These are phyloP conservation scores for Linnemannia zychae DNA, from an alignment of 192 early-diverging fungal genomes.

Conservation along the genomic window DNA sequence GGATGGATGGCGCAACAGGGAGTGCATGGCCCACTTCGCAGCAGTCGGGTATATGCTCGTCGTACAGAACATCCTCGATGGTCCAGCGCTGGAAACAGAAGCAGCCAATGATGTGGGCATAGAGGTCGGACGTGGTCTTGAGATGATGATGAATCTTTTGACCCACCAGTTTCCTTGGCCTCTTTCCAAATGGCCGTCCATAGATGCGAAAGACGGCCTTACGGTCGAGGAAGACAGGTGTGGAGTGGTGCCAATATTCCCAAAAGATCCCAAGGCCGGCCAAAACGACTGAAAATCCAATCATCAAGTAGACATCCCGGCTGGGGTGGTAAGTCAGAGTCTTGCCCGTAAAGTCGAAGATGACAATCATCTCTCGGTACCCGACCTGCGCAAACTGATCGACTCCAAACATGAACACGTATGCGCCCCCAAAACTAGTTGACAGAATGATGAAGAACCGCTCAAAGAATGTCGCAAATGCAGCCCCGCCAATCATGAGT, in stretches of 20 bases:
- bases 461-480: conserved; percentile 59
- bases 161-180: conserved; percentile 33
- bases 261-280: conserved; percentile 34
- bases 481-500: conserved; percentile 52
- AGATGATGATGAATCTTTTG: conserved; percentile 38
- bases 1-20: not conserved
- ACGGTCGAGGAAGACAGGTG: conserved; percentile 35
- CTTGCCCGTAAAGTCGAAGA: conserved; percentile 54
- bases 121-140: conserved; percentile 23
- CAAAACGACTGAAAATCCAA: conserved; percentile 25
- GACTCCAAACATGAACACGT: conserved; percentile 62
- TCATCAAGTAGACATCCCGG: conserved; percentile 38
- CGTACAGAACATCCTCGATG: conserved; percentile 33
- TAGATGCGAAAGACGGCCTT: conserved; percentile 45
- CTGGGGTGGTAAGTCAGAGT: conserved; percentile 44
- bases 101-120: conserved; percentile 22
- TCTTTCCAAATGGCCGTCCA: conserved; percentile 50
- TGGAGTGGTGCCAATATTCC: conserved; percentile 51
- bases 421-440: conserved; percentile 67
- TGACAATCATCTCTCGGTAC: conserved; percentile 58
- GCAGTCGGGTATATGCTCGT: conserved; percentile 1
- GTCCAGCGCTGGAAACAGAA: conserved; percentile 26
- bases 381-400: conserved; percentile 67
- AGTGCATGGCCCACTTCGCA: not conserved
- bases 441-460: conserved; percentile 57